Base-by-base conservation (phyloP, 192 early-diverging fungal species). In the Dimargaris xerosporica region DNA sequence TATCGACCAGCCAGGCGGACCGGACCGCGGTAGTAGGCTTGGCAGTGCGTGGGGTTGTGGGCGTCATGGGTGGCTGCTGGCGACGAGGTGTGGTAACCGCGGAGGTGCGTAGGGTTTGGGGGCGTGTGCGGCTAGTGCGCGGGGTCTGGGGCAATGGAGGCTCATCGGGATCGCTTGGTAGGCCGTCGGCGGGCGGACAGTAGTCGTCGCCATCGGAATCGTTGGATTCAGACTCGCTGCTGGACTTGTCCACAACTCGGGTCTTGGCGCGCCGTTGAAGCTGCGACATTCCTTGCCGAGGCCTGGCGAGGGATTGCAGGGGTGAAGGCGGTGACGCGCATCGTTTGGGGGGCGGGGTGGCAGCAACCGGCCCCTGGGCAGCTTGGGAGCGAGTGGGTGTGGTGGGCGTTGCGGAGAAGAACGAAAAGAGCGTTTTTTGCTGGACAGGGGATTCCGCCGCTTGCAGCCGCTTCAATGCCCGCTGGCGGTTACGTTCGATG, bases 1-100 rank as follows among this genome's bases (percentile, higher is more conserved):
- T 67, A 48, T 95, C 78, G 61, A 81, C 75, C 11, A 99, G 80
- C 91, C 91, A 99, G 13, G 71, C 63, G 63, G 95, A 99, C 23
- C 93, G 78, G 48, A 12, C 48, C 21, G 26, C 34, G 34, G 34
- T 39, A 39, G 34, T 5, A 39, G 55, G 28, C 55, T 21, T 59
- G 10, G 34, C 55, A 30, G 55, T 39, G 34, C 34, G 34, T 7
- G 34, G 34, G 34, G 34, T 39, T 2, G 34, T 39, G 34, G 34
- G 34, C 34, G 34, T 39, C 34, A 39, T 39, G 34, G 34, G 34
- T 39, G 34, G 34, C 34, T 39, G 34, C 34, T 39, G 34, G 34
- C 34, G 34, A 39, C 34, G 34, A 39, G 34, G 34, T 7, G 34
- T 39, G 34, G 34, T 7, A 7, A 7, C 34, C 2, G 34, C 34